Evolutionary conservation across 192 early-diverging fungal species (phyloP).

Genomic region (Umbelopsis isabellina): DNA sequence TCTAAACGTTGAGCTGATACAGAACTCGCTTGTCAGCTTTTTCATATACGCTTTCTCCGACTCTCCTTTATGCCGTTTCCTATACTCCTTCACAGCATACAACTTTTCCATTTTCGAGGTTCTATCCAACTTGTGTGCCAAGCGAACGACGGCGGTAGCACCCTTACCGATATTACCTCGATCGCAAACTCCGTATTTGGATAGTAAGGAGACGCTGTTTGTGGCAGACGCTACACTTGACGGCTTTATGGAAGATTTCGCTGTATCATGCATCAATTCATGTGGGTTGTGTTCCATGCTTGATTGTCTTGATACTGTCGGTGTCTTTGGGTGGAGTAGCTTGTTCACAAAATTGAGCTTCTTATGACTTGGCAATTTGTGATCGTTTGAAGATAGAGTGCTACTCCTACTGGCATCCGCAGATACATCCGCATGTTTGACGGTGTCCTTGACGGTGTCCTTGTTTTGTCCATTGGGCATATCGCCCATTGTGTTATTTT

Average conservation of each 20-base stretch:
- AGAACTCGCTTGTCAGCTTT: slow-evolving; percentile 93
- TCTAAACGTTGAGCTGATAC: slow-evolving; percentile 89
- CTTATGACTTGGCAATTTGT: not conserved
- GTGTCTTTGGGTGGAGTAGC: not conserved
- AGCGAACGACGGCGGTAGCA: slow-evolving; percentile 88
- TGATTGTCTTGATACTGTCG: not conserved
- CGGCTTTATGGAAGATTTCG: not conserved
- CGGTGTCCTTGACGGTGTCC: not conserved
- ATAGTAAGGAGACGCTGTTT: not conserved
- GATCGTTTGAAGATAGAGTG: not conserved
- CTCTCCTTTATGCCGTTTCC: slow-evolving; percentile 77
- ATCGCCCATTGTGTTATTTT: not conserved
- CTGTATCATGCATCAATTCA: not conserved
- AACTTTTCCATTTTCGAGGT: slow-evolving; percentile 61
- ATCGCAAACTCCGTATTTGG: slow-evolving; percentile 49
- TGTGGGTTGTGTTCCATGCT: not conserved
- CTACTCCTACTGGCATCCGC: not conserved
- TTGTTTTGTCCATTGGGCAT: not conserved
- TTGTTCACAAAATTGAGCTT: slow-evolving; percentile 13
- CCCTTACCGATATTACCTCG: slow-evolving; percentile 84
- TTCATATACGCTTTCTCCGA: slow-evolving; percentile 94
- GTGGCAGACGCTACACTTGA: not conserved
- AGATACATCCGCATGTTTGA: not conserved
- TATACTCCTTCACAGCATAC: slow-evolving; percentile 93
- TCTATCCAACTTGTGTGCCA: slow-evolving; percentile 77